A percentile compares a stretch with the other conserved stretches of the same genome.
These are phyloP conservation scores for Termitomyces sp. DNA, from an alignment of 768 basidiomycete species.

Conservation along the genomic window DNA sequence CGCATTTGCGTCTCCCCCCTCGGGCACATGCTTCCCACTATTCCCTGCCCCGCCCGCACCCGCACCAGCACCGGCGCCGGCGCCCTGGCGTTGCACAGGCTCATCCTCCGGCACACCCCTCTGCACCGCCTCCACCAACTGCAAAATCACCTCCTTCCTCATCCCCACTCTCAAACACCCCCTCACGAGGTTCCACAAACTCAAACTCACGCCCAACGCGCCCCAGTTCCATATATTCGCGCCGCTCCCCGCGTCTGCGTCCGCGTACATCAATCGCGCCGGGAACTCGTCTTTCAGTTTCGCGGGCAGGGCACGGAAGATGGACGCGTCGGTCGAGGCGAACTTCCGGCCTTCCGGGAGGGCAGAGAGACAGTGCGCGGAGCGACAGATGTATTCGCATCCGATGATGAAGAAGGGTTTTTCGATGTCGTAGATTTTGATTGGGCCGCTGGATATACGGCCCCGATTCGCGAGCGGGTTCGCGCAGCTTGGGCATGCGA, in stretches of 20 bases:
- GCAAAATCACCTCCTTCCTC: conserved; percentile 58
- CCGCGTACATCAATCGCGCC: conserved; percentile 55
- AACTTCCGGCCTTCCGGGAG: conserved; percentile 60
- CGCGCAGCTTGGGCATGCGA: conserved; percentile 68
- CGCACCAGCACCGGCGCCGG: background rate
- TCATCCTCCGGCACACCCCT: conserved; percentile 45
- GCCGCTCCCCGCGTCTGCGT: conserved; percentile 56
- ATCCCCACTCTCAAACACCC: conserved; percentile 58
- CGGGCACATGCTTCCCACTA: background rate
- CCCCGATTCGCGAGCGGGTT: conserved; percentile 63
- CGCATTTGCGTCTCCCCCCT: background rate
- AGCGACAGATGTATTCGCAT: conserved; percentile 75
- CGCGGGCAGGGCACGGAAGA: conserved; percentile 66
- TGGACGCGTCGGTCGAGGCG: conserved; percentile 69
- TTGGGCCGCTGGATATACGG: conserved; percentile 68
- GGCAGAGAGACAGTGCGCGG: conserved; percentile 41
- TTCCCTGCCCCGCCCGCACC: conserved; percentile 4
- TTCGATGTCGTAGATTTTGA: conserved; percentile 79
- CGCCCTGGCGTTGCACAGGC: conserved; percentile 6
- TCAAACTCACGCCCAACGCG: conserved; percentile 66
- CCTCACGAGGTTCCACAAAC: conserved; percentile 73
- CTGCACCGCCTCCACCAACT: conserved; percentile 59
- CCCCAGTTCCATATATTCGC: conserved; percentile 76
- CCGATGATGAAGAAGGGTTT: conserved; percentile 83
- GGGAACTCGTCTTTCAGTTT: conserved; percentile 76